phyloP scores from a whole-genome alignment of 805 yeast genomes.

The Candida sphagnicola region DNA sequence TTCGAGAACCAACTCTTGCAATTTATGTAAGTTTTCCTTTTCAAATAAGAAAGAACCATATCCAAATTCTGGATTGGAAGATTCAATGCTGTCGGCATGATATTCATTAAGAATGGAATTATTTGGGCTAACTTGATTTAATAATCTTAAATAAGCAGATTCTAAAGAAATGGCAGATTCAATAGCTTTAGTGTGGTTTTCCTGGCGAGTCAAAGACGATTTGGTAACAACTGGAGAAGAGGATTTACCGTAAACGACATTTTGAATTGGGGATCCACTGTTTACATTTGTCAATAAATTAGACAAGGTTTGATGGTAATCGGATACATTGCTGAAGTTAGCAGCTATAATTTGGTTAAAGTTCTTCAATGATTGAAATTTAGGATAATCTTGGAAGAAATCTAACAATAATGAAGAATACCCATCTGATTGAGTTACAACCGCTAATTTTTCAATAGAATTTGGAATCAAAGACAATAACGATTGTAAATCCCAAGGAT shows the following conservation, averaged over 20 bases:
- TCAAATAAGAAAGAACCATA: conserved; percentile 68
- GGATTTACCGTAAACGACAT: conserved; percentile 54
- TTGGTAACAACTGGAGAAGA: conserved; percentile 26
- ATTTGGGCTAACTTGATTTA: conserved; percentile 62
- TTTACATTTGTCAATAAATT: conserved; percentile 51
- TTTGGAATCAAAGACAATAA: conserved; percentile 51
- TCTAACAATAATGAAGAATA: conserved; percentile 76
- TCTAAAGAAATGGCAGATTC: conserved; percentile 54
- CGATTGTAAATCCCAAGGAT: conserved; percentile 64
- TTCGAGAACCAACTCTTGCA: conserved; percentile 42
- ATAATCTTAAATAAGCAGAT: conserved; percentile 71
- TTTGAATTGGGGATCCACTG: conserved; percentile 55
- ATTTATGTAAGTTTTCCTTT: conserved; percentile 46
- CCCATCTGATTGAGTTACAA: conserved; percentile 57
- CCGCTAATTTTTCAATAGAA: conserved; percentile 51
- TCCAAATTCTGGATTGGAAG: conserved; percentile 78
- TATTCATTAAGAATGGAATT: conserved; percentile 61
- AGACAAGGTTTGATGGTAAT: conserved; percentile 38
- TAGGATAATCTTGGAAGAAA: conserved; percentile 57
- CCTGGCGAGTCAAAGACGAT: conserved; percentile 18
- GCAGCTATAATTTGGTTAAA: conserved; percentile 51
- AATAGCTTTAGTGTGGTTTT: conserved; percentile 30
- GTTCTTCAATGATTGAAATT: conserved; percentile 41
- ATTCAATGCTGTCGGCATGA: conserved; percentile 41
- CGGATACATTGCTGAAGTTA: conserved; percentile 48